Percentiles rank a stretch among this genome's conserved stretches.
phyloP scores from a whole-genome alignment of 805 yeast species.

The Saccharomycopsis guyanensis region DNA sequence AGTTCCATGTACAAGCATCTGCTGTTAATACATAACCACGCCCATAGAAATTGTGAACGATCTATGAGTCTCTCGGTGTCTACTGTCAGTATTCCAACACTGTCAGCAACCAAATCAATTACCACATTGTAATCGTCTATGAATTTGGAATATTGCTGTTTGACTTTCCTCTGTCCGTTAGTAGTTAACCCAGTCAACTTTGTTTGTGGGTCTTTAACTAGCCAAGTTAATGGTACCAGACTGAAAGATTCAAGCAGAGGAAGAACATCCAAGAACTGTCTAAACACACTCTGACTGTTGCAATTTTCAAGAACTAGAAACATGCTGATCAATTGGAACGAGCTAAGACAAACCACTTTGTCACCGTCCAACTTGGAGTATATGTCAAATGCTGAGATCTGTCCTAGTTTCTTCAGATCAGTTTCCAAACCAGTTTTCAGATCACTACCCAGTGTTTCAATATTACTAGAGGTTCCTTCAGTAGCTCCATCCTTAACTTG shows the following conservation, averaged over 20 bases:
- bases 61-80: neutral
- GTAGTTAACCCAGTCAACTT: neutral
- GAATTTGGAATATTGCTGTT: conserved; percentile 8
- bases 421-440: too few species aligned
- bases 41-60: conserved; percentile 41
- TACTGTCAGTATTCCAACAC: too few species aligned
- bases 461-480: too few species aligned
- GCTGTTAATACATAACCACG: conserved; percentile 86
- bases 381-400: too few species aligned
- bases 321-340: conserved; percentile 14
- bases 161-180: conserved; percentile 1
- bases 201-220: neutral
- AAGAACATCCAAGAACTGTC: conserved; percentile 4
- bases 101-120: neutral
- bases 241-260: conserved; percentile 7
- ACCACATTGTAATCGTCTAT: conserved; percentile 8
- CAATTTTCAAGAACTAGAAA: conserved; percentile 8
- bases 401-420: too few species aligned
- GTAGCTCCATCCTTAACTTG: too few species aligned
- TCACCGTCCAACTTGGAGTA: conserved; percentile 1
- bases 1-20: conserved; percentile 79
- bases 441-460: too few species aligned
- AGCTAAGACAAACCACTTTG: conserved; percentile 3
- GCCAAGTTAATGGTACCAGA: neutral
- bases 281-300: conserved; percentile 10